These are phyloP conservation scores for Hericium erinaceus DNA, from an alignment of 768 basidiomycete genomes.

Conservation along the genomic window DNA sequence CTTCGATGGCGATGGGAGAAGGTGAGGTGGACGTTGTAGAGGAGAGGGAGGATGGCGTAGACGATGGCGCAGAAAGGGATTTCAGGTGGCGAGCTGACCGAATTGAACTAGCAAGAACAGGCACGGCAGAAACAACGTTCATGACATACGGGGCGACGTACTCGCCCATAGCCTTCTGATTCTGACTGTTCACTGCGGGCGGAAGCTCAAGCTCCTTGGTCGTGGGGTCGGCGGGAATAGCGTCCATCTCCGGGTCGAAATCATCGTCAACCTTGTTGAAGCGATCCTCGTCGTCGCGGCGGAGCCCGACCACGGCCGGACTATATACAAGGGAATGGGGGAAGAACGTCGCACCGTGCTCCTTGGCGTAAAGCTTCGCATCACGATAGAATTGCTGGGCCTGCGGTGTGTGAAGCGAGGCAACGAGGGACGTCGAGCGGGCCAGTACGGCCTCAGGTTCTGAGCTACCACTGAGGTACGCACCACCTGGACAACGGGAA, in stretches of 20 bases:
- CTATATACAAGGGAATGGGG: conserved; percentile 10
- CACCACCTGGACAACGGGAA: conserved; percentile 7
- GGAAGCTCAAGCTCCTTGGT: conserved; percentile 10
- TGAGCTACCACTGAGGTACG: conserved; percentile 8
- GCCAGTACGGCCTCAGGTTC: conserved; percentile 3
- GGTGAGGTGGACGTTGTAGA: background rate
- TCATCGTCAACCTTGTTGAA: conserved; percentile 7
- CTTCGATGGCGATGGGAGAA: background rate
- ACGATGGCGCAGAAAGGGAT: background rate
- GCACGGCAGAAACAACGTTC: conserved; percentile 10
- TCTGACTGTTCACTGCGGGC: conserved; percentile 11
- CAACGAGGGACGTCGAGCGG: conserved; percentile 10
- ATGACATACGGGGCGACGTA: conserved; percentile 12
- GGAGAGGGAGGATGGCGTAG: background rate
- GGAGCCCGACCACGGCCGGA: conserved; percentile 10
- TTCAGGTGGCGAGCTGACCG: too few relatives aligned
- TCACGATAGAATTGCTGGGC: conserved; percentile 4
- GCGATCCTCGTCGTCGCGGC: conserved; percentile 12
- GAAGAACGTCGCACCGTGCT: background rate
- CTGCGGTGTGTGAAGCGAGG: conserved; percentile 5
- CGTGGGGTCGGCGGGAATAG: conserved; percentile 14
- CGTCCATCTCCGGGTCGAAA: conserved; percentile 11
- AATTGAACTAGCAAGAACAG: background rate
- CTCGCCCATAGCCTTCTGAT: conserved; percentile 11
- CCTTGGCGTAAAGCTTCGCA: conserved; percentile 1